These are phyloP conservation scores for Kingdonia uniflora DNA, from an alignment of 164 flowering plant genomes.

Conservation along the genomic window DNA sequence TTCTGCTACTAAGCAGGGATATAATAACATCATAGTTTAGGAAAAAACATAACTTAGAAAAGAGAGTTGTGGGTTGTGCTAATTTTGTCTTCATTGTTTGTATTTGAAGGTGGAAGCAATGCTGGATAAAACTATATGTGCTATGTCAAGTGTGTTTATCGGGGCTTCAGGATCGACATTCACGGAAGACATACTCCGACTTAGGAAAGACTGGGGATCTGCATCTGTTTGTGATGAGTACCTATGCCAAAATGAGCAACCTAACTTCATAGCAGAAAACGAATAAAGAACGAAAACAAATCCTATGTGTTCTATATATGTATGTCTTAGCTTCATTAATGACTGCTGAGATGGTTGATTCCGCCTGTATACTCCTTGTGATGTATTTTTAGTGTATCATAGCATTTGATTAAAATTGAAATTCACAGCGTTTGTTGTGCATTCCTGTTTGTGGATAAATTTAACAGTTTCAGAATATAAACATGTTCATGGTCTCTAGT, in stretches of 20 bases:
- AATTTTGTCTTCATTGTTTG: conserved; percentile 1
- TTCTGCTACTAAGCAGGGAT: not conserved
- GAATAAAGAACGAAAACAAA: conserved; percentile 25
- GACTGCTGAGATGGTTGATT: too few species aligned
- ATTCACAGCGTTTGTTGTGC: too few species aligned
- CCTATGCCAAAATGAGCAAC: conserved; percentile 70
- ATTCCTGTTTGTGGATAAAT: too few species aligned
- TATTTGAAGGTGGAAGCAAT: conserved; percentile 89
- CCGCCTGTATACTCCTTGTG: too few species aligned
- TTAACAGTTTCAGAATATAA: too few species aligned
- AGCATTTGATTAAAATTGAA: too few species aligned
- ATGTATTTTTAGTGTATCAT: too few species aligned
- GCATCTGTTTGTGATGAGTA: conserved; percentile 85
- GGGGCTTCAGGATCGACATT: conserved; percentile 95
- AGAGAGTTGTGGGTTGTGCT: not conserved
- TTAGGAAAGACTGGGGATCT: conserved; percentile 74
- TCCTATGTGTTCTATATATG: not conserved
- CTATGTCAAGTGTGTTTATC: conserved; percentile 73
- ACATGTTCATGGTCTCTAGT: too few species aligned
- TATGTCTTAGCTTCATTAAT: too few species aligned
- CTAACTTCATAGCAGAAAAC: conserved; percentile 67
- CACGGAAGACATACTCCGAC: conserved; percentile 86
- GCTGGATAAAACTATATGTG: conserved; percentile 94
- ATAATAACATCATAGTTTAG: not conserved
- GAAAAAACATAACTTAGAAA: too few species aligned